Percentiles rank a stretch among this genome's conserved stretches.
Conservation (phyloP, 2,329 filamentous ascomycete genomes). For the Cercospora sojina region DNA sequence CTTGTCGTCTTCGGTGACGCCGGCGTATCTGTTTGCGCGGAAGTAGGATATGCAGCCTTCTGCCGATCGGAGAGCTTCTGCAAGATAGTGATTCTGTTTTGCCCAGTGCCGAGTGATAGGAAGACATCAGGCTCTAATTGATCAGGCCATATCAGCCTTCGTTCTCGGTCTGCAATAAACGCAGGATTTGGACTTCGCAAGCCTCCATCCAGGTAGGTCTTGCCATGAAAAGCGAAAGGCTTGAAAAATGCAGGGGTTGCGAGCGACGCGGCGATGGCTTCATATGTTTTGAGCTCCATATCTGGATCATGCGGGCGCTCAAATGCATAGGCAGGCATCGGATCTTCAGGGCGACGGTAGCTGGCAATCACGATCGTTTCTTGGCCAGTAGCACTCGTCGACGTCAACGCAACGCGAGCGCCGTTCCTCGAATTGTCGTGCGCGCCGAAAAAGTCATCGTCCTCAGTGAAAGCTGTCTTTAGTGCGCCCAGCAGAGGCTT, state of each 20-base stretch:
- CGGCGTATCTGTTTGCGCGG: constrained; percentile 6
- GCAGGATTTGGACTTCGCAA: constrained; percentile 54
- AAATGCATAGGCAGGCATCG: constrained; percentile 40
- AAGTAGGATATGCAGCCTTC: constrained; percentile 15
- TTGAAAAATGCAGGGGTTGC: constrained; percentile 54
- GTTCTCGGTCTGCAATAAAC: constrained; percentile 50
- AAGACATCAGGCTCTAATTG: constrained; percentile 38
- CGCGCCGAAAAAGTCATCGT: constrained; percentile 34
- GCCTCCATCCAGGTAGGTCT: constrained; percentile 53
- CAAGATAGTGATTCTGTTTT: constrained; percentile 35
- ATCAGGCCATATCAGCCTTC: constrained; percentile 39
- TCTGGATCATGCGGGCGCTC: constrained; percentile 41
- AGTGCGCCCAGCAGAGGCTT: constrained; percentile 40
- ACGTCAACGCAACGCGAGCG: constrained; percentile 46
- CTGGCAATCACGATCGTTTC: constrained; percentile 47
- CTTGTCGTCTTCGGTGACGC: constrained; percentile 15
- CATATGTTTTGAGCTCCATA: constrained; percentile 51
- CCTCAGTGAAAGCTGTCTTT: constrained; percentile 41
- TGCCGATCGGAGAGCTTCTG: constrained; percentile 33
- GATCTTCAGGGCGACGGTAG: constrained; percentile 43
- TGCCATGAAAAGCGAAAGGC: constrained; percentile 49
- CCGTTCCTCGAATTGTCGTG: constrained; percentile 27
- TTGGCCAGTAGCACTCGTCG: constrained; percentile 43
- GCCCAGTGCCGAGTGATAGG: constrained; percentile 38
- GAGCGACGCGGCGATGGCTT: constrained; percentile 53